phyloP scores from a whole-genome alignment of 345 rosid genomes.

The Eucalyptus dawsonii region DNA sequence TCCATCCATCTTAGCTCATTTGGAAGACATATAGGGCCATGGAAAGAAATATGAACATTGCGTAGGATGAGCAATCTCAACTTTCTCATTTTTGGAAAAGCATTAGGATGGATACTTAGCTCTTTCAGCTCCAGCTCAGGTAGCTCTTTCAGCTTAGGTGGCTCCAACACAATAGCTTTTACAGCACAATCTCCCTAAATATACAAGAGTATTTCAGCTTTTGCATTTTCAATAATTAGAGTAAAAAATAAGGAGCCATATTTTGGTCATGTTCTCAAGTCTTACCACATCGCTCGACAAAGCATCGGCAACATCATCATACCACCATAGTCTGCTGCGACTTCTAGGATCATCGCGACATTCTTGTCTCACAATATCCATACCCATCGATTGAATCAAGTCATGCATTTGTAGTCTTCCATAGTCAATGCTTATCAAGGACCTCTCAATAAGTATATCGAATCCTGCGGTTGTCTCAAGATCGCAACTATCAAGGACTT shows the following conservation, averaged over 20 bases:
- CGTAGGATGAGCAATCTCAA: not conserved
- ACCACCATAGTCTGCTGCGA: fast-evolving
- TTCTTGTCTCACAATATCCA: not conserved
- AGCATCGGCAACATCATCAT: not conserved
- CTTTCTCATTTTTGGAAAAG: not conserved
- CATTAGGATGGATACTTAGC: not conserved
- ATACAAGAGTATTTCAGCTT: not conserved
- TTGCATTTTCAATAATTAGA: fast-evolving
- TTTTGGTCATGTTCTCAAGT: not conserved
- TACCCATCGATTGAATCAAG: not conserved
- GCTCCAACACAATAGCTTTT: not conserved
- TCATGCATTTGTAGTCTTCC: not conserved
- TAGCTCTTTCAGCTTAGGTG: not conserved
- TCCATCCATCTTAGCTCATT: not conserved
- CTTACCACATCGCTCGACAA: not conserved
- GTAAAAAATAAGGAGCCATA: not conserved
- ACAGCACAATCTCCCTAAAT: not conserved
- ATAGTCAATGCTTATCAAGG: fast-evolving
- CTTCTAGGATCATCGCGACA: fast-evolving
- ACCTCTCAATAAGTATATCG: not conserved
- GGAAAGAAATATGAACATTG: not conserved
- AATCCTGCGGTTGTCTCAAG: fast-evolving
- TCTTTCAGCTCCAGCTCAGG: not conserved
- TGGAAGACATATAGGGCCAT: not conserved
- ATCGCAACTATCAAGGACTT: not conserved